Percentiles rank a stretch among this genome's conserved stretches.
Conservation (phyloP, 495 filamentous ascomycete species). For the Chaetomium fimeti region DNA sequence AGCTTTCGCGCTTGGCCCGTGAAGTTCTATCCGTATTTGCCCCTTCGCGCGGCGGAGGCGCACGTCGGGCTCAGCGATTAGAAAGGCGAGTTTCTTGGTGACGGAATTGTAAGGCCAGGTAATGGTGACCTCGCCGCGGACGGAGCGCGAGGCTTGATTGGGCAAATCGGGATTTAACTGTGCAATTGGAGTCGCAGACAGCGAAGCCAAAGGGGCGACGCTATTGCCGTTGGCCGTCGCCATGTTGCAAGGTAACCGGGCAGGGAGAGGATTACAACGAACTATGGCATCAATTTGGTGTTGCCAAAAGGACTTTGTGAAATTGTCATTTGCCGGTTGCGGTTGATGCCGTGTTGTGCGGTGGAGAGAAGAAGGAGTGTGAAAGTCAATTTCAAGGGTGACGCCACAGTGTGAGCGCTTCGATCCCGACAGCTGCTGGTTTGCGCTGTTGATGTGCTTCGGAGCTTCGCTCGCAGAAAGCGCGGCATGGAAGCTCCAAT, state of each 20-base stretch:
- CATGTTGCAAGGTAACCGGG: slow-evolving; percentile 19
- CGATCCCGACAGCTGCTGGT: not conserved
- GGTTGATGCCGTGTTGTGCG: not conserved
- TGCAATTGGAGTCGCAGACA: slow-evolving; percentile 55
- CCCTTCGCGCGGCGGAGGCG: slow-evolving; percentile 74
- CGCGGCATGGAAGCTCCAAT: slow-evolving; percentile 12
- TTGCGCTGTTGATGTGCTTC: not conserved
- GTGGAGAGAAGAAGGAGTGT: not conserved
- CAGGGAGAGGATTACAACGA: not conserved
- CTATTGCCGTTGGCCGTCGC: slow-evolving; percentile 21
- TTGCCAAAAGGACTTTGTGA: not conserved
- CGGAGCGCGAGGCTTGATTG: slow-evolving; percentile 36
- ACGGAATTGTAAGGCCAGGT: slow-evolving; percentile 90
- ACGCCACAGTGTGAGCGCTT: not conserved
- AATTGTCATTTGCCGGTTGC: slow-evolving; percentile 11
- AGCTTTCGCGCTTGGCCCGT: slow-evolving; percentile 67
- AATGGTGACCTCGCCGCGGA: slow-evolving; percentile 70
- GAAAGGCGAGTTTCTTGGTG: slow-evolving; percentile 65
- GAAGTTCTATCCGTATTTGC: slow-evolving; percentile 79
- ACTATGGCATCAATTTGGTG: slow-evolving; percentile 14
- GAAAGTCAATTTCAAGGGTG: not conserved
- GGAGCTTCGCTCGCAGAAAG: not conserved
- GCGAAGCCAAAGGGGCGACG: slow-evolving; percentile 25
- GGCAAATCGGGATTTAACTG: slow-evolving; percentile 60
- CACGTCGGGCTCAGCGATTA: slow-evolving; percentile 83